These are phyloP conservation scores for Miamiensis avidus DNA, from an alignment of 169 alveolate species.

Conservation along the genomic window DNA sequence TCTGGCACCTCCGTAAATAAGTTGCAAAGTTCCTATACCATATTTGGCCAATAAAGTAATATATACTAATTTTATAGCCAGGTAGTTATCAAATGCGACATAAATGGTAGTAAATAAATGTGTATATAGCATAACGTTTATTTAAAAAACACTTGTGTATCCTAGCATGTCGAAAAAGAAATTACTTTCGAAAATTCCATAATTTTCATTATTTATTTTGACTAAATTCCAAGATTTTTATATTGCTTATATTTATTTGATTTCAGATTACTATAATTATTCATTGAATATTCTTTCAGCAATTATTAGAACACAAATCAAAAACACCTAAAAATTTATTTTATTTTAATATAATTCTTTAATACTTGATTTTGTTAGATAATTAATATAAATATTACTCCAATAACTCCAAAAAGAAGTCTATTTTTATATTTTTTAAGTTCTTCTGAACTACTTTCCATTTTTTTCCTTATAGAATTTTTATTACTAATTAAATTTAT, in stretches of 20 bases:
- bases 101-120: not conserved
- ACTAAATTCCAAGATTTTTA: not conserved
- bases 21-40: not conserved
- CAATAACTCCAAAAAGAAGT: not conserved
- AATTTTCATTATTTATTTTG: not conserved
- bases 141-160: not conserved
- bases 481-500: no score
- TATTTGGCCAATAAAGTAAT: not conserved
- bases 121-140: not conserved
- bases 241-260: not conserved
- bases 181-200: not conserved
- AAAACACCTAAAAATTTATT: not conserved
- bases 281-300: not conserved
- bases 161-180: not conserved
- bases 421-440: not conserved
- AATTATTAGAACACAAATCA: not conserved
- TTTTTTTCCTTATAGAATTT: not conserved
- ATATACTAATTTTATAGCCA: not conserved
- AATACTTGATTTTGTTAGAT: no score
- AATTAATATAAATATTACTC: no score
- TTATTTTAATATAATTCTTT: not conserved
- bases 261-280: not conserved
- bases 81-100: not conserved
- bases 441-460: not conserved
- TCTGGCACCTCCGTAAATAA: constrained; percentile 13